These are phyloP conservation scores for Penicillium tannophilum DNA, from an alignment of 495 filamentous ascomycete species.

Conservation along the genomic window DNA sequence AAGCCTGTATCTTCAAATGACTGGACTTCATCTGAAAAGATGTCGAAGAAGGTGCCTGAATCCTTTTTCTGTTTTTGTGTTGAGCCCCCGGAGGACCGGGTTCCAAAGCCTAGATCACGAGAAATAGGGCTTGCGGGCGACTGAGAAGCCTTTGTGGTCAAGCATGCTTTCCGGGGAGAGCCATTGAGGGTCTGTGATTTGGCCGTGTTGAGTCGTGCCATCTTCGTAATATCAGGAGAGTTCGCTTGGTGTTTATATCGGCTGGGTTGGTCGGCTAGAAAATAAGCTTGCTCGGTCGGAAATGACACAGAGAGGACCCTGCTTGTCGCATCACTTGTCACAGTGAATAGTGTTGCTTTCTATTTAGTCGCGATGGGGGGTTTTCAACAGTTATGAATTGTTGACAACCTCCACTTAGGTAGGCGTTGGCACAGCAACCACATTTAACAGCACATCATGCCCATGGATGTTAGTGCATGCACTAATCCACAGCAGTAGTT, in stretches of 20 bases:
- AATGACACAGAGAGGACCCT: neutral
- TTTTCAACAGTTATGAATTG: neutral
- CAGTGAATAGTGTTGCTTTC: neutral
- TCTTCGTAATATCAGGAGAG: neutral
- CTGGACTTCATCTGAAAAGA: conserved; percentile 36
- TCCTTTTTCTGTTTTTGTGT: conserved; percentile 18
- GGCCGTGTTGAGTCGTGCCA: conserved; percentile 11
- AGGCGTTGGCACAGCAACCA: conserved; percentile 11
- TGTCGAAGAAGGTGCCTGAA: conserved; percentile 30
- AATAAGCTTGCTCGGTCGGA: neutral
- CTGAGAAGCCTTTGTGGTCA: neutral
- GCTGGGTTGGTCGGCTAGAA: neutral
- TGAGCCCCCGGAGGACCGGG: conserved; percentile 5
- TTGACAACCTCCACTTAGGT: conserved; percentile 1
- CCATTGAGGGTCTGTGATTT: neutral
- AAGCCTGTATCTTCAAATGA: conserved; percentile 14
- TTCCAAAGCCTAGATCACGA: neutral
- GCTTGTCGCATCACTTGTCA: neutral
- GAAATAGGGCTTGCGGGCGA: neutral
- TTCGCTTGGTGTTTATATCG: neutral
- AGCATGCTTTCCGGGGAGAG: conserved; percentile 1
- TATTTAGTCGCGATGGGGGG: neutral
- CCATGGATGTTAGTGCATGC: neutral
- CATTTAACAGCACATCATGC: neutral
- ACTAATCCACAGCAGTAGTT: neutral